These are phyloP conservation scores for Agastache rugosa DNA, from an alignment of 257 asterid species.

Conservation along the genomic window DNA sequence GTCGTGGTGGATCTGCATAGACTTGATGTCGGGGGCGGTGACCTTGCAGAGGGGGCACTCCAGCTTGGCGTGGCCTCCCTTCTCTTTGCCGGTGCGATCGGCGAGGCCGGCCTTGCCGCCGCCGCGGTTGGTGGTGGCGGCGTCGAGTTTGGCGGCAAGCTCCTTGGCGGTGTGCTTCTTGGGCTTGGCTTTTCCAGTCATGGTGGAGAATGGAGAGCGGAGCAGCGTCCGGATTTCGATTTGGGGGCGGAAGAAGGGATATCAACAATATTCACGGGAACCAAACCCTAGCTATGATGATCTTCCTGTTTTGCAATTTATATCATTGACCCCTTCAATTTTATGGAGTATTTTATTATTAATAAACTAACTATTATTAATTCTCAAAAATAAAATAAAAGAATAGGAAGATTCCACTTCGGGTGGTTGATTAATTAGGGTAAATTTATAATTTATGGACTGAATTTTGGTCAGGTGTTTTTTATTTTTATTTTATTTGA, in stretches of 20 bases:
- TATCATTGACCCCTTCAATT: background rate
- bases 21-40: slow-evolving; percentile 82
- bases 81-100: slow-evolving; percentile 68
- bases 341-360: no score
- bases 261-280: background rate
- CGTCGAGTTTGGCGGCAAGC: slow-evolving; percentile 69
- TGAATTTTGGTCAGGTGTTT: no score
- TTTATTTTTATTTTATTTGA: no score
- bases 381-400: no score
- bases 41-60: slow-evolving; percentile 88
- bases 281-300: background rate
- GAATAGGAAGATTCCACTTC: no score
- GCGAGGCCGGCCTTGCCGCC: slow-evolving; percentile 85
- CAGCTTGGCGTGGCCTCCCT: slow-evolving; percentile 89
- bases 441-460: no score
- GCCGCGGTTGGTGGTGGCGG: slow-evolving; percentile 85
- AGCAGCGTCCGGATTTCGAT: background rate
- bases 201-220: slow-evolving; percentile 31
- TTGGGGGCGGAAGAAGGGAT: slow-evolving; percentile 20
- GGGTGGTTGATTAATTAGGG: no score
- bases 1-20: slow-evolving; percentile 93
- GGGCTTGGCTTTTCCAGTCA: slow-evolving; percentile 95
- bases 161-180: slow-evolving; percentile 97
- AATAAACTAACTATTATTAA: no score
- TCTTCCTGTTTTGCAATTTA: background rate